These are phyloP conservation scores for Penicillium oxalicum DNA, from an alignment of 2,329 filamentous ascomycete genomes.

Conservation along the genomic window DNA sequence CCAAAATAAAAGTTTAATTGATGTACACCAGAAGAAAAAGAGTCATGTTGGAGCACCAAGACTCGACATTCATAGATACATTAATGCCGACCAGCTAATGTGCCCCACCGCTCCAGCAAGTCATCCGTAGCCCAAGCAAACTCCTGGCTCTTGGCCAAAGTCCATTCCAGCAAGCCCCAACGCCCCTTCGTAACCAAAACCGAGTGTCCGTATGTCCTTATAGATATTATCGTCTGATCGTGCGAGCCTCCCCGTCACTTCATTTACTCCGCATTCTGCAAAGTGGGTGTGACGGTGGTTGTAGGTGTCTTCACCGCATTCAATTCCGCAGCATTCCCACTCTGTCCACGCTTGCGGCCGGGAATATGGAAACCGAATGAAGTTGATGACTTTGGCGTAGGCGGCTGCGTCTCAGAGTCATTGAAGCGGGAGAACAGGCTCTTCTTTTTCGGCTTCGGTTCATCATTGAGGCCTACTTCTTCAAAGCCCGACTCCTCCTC, in stretches of 20 bases:
- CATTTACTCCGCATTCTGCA: conserved; percentile 12
- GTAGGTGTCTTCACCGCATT: conserved; percentile 51
- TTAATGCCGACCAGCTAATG: no score
- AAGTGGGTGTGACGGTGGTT: conserved; percentile 7
- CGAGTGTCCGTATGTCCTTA: background rate
- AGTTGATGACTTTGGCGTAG: conserved; percentile 40
- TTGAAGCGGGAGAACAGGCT: conserved; percentile 74
- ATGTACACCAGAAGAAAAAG: no score
- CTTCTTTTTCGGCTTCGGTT: conserved; percentile 65
- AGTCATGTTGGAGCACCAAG: no score
- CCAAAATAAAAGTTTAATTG: no score
- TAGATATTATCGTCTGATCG: conserved; percentile 11
- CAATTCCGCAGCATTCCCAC: conserved; percentile 65
- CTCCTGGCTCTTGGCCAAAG: no score
- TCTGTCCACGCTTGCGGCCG: conserved; percentile 66
- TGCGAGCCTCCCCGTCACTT: conserved; percentile 6
- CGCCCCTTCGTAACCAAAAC: conserved; percentile 1
- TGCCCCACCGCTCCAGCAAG: no score
- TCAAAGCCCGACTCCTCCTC: conserved; percentile 73
- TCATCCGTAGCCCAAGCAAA: no score
- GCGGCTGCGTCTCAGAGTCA: conserved; percentile 45
- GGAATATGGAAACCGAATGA: conserved; percentile 60
- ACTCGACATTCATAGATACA: no score
- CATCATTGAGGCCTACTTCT: conserved; percentile 80
- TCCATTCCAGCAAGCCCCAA: conserved; percentile 1